Conservation (phyloP, 2,329 filamentous ascomycete species). For the Xylaria sp. region DNA sequence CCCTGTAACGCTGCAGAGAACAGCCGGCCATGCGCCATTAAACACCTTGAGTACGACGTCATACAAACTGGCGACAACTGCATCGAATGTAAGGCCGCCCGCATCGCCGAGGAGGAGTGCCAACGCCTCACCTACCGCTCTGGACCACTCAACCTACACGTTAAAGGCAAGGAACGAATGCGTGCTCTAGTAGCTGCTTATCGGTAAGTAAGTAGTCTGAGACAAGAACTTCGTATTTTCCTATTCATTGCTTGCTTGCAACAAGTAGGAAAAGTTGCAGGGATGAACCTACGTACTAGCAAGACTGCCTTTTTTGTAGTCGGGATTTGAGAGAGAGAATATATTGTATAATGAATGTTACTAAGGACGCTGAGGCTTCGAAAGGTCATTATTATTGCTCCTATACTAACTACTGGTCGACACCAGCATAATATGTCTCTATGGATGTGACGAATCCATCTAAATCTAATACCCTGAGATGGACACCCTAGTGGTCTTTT, state of each 20-base stretch:
- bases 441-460: background rate
- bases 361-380: background rate
- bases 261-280: no score
- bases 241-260: background rate
- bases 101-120: constrained; percentile 24
- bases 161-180: constrained; percentile 20
- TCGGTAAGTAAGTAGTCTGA: constrained; percentile 23
- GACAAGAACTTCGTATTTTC: no score
- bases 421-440: background rate
- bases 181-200: constrained; percentile 8
- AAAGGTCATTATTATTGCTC: background rate
- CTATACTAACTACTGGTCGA: background rate
- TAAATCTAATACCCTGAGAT: background rate
- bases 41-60: background rate
- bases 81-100: constrained; percentile 16
- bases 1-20: constrained; percentile 23
- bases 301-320: background rate
- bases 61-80: constrained; percentile 27
- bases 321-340: background rate
- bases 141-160: constrained; percentile 13
- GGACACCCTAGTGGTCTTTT: background rate
- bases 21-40: background rate
- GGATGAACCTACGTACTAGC: background rate
- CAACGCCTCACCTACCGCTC: constrained; percentile 22
- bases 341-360: no score